Evolutionary conservation across 1,139 yeast species (phyloP).

Genomic region (Petasospora fabianii): DNA sequence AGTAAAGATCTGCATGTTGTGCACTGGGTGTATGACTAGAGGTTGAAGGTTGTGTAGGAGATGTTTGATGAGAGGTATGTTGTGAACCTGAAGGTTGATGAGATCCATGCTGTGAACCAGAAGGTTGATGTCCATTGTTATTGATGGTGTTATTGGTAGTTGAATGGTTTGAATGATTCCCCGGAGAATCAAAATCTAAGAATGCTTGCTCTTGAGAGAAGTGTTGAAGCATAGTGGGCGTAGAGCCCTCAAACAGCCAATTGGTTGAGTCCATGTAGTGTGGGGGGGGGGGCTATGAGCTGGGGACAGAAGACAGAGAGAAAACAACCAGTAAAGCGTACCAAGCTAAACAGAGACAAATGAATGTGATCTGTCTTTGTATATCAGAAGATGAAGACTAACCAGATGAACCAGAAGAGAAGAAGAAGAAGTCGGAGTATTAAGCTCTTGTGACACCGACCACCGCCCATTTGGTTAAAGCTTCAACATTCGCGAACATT

Average conservation of each 20-base stretch:
- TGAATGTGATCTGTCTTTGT: too few species aligned
- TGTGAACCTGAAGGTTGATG: too few species aligned
- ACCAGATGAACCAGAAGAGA: too few species aligned
- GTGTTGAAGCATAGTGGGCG: slow-evolving; percentile 5
- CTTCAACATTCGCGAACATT: too few species aligned
- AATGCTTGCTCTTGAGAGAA: slow-evolving; percentile 3
- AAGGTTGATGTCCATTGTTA: background rate
- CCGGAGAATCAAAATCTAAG: slow-evolving; percentile 23
- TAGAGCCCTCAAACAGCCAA: slow-evolving; percentile 9
- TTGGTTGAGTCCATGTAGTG: slow-evolving; percentile 4
- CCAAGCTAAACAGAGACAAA: too few species aligned
- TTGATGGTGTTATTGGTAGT: background rate
- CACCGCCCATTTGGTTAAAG: too few species aligned
- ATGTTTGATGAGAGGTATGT: background rate
- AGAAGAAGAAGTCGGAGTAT: too few species aligned
- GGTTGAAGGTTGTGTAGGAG: too few species aligned
- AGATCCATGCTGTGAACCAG: too few species aligned
- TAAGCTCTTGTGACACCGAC: too few species aligned
- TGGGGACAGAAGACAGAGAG: background rate
- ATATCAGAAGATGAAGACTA: too few species aligned
- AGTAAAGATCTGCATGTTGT: background rate
- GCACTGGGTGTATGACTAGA: background rate
- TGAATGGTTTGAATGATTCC: slow-evolving; percentile 11
- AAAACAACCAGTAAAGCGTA: too few species aligned
- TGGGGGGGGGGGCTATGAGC: background rate